Conservation (phyloP, 2,329 filamentous ascomycete genomes). For the Fusarium sp. region DNA sequence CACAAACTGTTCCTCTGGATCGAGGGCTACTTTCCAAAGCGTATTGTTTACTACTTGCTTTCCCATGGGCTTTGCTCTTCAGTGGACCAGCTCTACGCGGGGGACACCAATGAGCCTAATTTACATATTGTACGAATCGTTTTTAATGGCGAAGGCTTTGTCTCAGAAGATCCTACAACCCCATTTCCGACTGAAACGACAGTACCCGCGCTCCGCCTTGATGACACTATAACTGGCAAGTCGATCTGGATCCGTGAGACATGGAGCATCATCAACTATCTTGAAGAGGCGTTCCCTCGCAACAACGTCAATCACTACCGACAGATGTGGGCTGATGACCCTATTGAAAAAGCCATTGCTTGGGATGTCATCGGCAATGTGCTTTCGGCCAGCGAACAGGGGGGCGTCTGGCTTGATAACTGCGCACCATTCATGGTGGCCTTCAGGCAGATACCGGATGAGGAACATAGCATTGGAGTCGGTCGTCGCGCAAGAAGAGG, state of each 20-base stretch:
- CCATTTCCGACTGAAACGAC: not conserved
- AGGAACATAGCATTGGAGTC: not conserved
- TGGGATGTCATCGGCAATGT: not conserved
- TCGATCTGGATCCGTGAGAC: not conserved
- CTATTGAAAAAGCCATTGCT: not conserved
- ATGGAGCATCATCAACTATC: not conserved
- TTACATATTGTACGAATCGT: not conserved
- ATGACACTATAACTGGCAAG: not conserved
- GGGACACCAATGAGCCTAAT: not conserved
- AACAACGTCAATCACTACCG: rapidly evolving
- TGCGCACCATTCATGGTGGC: not conserved
- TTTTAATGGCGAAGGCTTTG: not conserved
- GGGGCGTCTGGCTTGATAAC: not conserved
- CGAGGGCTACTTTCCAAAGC: conserved; percentile 12
- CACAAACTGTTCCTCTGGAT: conserved; percentile 7
- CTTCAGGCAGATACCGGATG: not conserved
- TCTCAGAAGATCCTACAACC: not conserved
- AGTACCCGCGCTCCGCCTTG: not conserved
- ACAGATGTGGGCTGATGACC: not conserved
- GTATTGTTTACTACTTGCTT: conserved; percentile 1
- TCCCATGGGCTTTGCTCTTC: not conserved
- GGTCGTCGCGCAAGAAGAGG: not conserved
- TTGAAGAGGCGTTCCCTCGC: not conserved
- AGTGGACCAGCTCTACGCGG: not conserved
- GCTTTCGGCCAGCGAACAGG: not conserved